Percentiles rank a stretch among this genome's conserved stretches.
These are phyloP conservation scores for Graphium sp. DNA, from an alignment of 2,329 filamentous ascomycete species.

Conservation along the genomic window DNA sequence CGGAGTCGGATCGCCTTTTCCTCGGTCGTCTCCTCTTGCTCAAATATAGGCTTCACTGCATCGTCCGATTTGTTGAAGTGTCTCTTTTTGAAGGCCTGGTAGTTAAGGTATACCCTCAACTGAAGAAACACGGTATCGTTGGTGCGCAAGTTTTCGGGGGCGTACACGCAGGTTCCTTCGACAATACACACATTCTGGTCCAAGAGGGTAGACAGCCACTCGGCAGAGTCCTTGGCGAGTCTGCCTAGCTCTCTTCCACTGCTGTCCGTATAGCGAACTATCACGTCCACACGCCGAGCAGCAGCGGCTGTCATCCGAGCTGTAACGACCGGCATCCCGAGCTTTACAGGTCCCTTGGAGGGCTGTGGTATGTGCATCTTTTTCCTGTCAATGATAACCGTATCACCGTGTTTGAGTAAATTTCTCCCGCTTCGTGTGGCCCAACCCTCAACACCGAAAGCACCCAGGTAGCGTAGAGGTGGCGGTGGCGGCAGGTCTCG, in stretches of 20 bases:
- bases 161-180: conserved; percentile 76
- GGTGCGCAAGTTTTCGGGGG: conserved; percentile 66
- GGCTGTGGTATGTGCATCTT: conserved; percentile 46
- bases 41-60: conserved; percentile 56
- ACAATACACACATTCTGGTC: conserved; percentile 83
- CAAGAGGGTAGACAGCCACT: conserved; percentile 83
- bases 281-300: conserved; percentile 59
- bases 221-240: conserved; percentile 69
- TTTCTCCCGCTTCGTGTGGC: conserved; percentile 67
- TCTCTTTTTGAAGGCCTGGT: conserved; percentile 46
- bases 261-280: conserved; percentile 78
- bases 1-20: conserved; percentile 71
- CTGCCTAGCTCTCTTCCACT: conserved; percentile 72
- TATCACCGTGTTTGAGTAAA: conserved; percentile 64
- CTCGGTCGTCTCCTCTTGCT: conserved; percentile 70
- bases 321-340: conserved; percentile 15
- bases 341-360: conserved; percentile 19
- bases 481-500: too few species aligned
- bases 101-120: conserved; percentile 59
- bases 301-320: conserved; percentile 26
- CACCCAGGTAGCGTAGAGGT: conserved; percentile 75
- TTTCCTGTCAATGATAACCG: conserved; percentile 73
- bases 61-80: conserved; percentile 10
- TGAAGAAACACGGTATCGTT: conserved; percentile 95
- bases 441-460: conserved; percentile 86